Conservation (phyloP, 2,329 filamentous ascomycete species). For the Penicillium sp. region DNA sequence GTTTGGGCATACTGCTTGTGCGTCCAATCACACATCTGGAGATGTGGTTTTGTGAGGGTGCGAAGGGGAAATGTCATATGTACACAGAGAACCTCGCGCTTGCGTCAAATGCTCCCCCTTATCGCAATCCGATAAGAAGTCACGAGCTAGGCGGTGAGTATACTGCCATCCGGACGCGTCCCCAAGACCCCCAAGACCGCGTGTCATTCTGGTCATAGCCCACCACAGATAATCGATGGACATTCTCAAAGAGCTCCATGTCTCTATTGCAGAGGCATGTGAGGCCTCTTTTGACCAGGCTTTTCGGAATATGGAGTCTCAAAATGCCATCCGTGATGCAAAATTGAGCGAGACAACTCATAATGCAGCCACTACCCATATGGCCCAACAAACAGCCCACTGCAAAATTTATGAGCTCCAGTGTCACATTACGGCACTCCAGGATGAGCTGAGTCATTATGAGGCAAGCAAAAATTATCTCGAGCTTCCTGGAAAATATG, state of each 20-base stretch:
- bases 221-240: slow-evolving; percentile 26
- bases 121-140: slow-evolving; percentile 16
- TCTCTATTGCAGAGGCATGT: slow-evolving; percentile 28
- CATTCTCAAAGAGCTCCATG: slow-evolving; percentile 30
- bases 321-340: slow-evolving; percentile 24
- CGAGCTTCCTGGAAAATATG: slow-evolving; percentile 13
- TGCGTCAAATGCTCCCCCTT: slow-evolving; percentile 17
- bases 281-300: slow-evolving; percentile 31
- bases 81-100: slow-evolving; percentile 6
- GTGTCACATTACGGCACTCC: slow-evolving; percentile 22
- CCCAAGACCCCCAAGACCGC: too few relatives aligned
- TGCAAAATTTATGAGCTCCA: slow-evolving; percentile 22
- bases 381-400: slow-evolving; percentile 19
- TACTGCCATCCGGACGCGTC: slow-evolving; percentile 15
- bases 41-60: neutral
- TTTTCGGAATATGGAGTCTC: slow-evolving; percentile 24
- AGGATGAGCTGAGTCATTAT: slow-evolving; percentile 20
- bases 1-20: slow-evolving; percentile 34
- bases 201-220: too few relatives aligned
- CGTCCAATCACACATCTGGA: neutral
- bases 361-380: slow-evolving; percentile 17
- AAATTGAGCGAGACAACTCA: slow-evolving; percentile 24
- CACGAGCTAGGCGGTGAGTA: slow-evolving; percentile 12
- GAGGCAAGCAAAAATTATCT: slow-evolving; percentile 14
- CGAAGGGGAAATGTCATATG: slow-evolving; percentile 1